A percentile compares a stretch with the other conserved stretches of the same genome.
Evolutionary conservation across 2,329 filamentous ascomycete genomes (phyloP).

Genomic region (Didymella keratinophila): DNA sequence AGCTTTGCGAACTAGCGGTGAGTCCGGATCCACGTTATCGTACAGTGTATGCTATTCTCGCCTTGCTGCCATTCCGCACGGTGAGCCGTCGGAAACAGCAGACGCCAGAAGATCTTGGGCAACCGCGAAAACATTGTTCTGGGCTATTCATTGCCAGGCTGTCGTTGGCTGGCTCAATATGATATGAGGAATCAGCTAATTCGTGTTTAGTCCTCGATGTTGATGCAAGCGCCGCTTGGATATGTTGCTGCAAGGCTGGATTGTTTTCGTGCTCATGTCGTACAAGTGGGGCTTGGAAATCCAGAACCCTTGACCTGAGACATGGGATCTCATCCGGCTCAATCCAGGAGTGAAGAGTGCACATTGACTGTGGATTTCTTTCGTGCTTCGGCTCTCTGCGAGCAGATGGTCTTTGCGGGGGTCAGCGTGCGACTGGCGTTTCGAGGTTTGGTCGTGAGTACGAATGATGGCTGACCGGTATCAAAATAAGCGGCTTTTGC

Average conservation of each 20-base stretch:
- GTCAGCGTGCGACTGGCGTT: background rate
- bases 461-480: too few relatives aligned
- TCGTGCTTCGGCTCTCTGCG: background rate
- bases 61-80: background rate
- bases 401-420: background rate
- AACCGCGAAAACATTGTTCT: background rate
- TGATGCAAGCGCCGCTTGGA: too few relatives aligned
- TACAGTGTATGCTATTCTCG: background rate
- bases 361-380: background rate
- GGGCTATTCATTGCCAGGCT: background rate
- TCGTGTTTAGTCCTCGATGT: too few relatives aligned
- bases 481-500: background rate
- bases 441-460: background rate
- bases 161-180: background rate
- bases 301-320: background rate
- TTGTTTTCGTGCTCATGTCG: background rate
- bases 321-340: background rate
- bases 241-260: background rate
- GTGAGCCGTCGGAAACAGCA: background rate
- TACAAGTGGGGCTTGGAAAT: conserved; percentile 2
- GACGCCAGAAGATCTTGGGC: background rate
- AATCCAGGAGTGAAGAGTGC: background rate
- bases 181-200: too few relatives aligned
- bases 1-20: background rate
- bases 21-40: background rate